Evolutionary conservation across 2,329 filamentous ascomycete species (phyloP).

Genomic region (Aspergillus clavatus): DNA sequence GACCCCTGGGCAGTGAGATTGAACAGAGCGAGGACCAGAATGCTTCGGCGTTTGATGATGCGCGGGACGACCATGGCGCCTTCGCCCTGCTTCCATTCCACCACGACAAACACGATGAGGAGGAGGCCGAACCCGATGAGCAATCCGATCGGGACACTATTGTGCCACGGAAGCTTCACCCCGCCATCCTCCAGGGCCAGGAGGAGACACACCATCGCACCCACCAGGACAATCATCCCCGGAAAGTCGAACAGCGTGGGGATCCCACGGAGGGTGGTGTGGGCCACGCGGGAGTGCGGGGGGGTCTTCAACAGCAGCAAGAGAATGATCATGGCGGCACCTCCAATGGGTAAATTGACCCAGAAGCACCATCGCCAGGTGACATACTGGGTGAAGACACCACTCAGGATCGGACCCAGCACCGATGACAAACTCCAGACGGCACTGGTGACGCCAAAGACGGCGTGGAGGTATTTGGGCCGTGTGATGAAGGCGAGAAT

Average conservation of each 20-base stretch:
- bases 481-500: slow-evolving; percentile 29
- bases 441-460: slow-evolving; percentile 20
- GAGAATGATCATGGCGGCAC: slow-evolving; percentile 14
- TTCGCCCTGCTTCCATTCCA: too few relatives aligned
- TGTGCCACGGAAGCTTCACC: slow-evolving; percentile 29
- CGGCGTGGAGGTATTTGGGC: slow-evolving; percentile 27
- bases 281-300: too few relatives aligned
- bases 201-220: slow-evolving; percentile 35
- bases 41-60: too few relatives aligned
- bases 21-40: too few relatives aligned
- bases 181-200: slow-evolving; percentile 45
- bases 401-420: slow-evolving; percentile 40
- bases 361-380: slow-evolving; percentile 44
- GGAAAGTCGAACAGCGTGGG: slow-evolving; percentile 28
- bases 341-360: slow-evolving; percentile 39
- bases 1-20: too few relatives aligned
- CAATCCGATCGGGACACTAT: slow-evolving; percentile 10
- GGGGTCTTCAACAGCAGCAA: slow-evolving; percentile 26
- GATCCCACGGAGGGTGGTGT: background rate
- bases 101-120: background rate
- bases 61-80: too few relatives aligned
- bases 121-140: background rate
- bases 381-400: slow-evolving; percentile 36
- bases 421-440: slow-evolving; percentile 20
- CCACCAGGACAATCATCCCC: slow-evolving; percentile 38